These are phyloP conservation scores for Tardiomyces blankii DNA, from an alignment of 1,139 yeast genomes.

Conservation along the genomic window DNA sequence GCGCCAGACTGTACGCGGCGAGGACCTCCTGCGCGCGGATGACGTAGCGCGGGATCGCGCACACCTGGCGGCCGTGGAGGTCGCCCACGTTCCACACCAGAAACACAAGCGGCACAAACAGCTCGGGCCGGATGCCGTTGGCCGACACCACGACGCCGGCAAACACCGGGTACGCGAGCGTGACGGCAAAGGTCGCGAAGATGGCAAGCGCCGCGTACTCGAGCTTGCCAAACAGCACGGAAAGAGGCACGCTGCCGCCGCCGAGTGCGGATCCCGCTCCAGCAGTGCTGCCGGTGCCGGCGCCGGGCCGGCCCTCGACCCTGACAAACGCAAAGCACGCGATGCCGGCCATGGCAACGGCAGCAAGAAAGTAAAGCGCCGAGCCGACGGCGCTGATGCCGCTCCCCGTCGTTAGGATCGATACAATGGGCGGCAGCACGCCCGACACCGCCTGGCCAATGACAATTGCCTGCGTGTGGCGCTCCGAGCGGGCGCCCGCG, in stretches of 20 bases:
- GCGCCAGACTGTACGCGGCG: constrained; percentile 39
- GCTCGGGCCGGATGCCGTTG: constrained; percentile 35
- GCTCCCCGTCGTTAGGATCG: constrained; percentile 41
- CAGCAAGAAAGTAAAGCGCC: constrained; percentile 58
- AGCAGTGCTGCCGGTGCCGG: neutral
- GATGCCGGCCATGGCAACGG: constrained; percentile 46
- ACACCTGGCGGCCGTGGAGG: constrained; percentile 58
- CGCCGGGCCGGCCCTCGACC: constrained; percentile 5
- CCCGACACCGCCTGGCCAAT: constrained; percentile 95
- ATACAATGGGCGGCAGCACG: constrained; percentile 71
- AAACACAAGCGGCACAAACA: constrained; percentile 60
- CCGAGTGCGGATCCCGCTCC: constrained; percentile 6
- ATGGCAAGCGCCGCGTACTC: constrained; percentile 57
- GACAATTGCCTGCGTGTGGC: constrained; percentile 79
- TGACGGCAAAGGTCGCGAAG: constrained; percentile 62
- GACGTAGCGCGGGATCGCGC: constrained; percentile 38
- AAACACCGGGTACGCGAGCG: constrained; percentile 81
- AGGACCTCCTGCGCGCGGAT: constrained; percentile 14
- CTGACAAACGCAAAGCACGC: constrained; percentile 10
- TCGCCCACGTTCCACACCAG: constrained; percentile 89
- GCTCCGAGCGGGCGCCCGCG: constrained; percentile 66
- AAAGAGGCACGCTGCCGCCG: constrained; percentile 18
- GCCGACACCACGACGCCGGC: constrained; percentile 61
- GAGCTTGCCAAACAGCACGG: constrained; percentile 45
- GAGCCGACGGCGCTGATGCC: constrained; percentile 27